These are phyloP conservation scores for Mortierella sp. DNA, from an alignment of 371 early-diverging fungal genomes.

Conservation along the genomic window DNA sequence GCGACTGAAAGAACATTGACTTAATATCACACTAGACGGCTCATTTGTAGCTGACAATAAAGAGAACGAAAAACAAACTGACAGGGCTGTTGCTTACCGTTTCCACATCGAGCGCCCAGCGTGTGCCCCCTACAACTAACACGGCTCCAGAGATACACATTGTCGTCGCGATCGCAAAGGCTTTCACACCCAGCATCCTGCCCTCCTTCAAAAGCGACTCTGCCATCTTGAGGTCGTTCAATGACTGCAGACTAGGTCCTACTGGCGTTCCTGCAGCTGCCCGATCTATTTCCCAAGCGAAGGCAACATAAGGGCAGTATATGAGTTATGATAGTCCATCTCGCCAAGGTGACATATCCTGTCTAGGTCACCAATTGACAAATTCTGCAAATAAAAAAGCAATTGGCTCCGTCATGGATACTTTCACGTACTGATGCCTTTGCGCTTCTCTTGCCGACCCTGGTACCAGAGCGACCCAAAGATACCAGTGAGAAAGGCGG, in stretches of 20 bases:
- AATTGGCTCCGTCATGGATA: neutral
- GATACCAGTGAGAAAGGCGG: conserved; percentile 49
- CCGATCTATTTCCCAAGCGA: conserved; percentile 24
- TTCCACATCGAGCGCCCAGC: conserved; percentile 53
- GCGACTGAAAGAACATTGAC: neutral
- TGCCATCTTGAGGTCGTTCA: conserved; percentile 42
- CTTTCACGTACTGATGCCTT: conserved; percentile 34
- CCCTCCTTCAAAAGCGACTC: conserved; percentile 49
- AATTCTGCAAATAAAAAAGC: neutral
- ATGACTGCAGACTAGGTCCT: conserved; percentile 32
- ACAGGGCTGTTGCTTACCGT: conserved; percentile 30
- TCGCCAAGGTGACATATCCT: no score
- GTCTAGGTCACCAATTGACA: neutral
- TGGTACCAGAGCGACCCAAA: conserved; percentile 58
- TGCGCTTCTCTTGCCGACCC: conserved; percentile 40
- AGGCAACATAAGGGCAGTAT: neutral
- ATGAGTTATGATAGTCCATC: no score
- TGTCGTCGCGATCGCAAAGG: conserved; percentile 51
- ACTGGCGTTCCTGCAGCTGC: conserved; percentile 28
- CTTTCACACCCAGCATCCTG: conserved; percentile 42
- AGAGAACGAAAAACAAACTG: no score
- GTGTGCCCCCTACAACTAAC: conserved; percentile 41
- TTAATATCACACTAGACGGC: neutral
- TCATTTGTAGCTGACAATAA: no score
- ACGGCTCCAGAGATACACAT: conserved; percentile 50